A percentile compares a stretch with the other conserved stretches of the same genome.
Conservation (phyloP, 225 moss, liverwort and hornwort species). For the Sphagnum contortum region DNA sequence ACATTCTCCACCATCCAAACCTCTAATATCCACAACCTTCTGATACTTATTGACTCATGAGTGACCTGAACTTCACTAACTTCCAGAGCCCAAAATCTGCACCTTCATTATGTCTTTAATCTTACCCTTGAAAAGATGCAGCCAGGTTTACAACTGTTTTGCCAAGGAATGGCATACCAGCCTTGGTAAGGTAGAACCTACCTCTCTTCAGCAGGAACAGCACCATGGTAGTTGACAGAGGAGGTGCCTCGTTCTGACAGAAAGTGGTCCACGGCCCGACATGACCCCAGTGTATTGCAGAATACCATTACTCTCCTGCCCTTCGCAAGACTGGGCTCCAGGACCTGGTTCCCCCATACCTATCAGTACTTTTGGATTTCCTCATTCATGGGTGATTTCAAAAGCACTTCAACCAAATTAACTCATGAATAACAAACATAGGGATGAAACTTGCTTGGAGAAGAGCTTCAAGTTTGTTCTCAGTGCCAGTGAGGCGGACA, state of each 20-base stretch:
- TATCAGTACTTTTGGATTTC: neutral
- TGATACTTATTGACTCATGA: too few relatives aligned
- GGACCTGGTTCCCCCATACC: constrained; percentile 35
- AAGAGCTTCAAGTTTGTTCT: constrained; percentile 90
- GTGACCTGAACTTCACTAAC: too few relatives aligned
- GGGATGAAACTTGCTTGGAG: constrained; percentile 45
- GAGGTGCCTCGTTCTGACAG: constrained; percentile 65
- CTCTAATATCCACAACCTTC: too few relatives aligned
- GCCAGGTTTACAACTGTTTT: too few relatives aligned
- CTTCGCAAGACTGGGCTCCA: constrained; percentile 89
- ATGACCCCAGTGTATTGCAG: constrained; percentile 89
- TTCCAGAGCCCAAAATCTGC: too few relatives aligned
- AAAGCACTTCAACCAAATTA: too few relatives aligned
- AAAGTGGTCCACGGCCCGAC: constrained; percentile 93
- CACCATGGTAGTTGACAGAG: constrained; percentile 96
- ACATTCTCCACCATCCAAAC: too few relatives aligned
- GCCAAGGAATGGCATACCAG: too few relatives aligned
- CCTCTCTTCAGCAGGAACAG: constrained; percentile 94
- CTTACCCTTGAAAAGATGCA: too few relatives aligned
- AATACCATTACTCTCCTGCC: constrained; percentile 94
- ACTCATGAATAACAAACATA: neutral
- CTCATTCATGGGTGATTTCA: too few relatives aligned
- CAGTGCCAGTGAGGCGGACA: constrained; percentile 69
- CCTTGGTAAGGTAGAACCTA: constrained; percentile 4
- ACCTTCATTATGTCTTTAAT: too few relatives aligned